A percentile compares a stretch with the other conserved stretches of the same genome.
phyloP scores from a whole-genome alignment of 176 grass and related monocot genomes.

The Cenchrus americanus region DNA sequence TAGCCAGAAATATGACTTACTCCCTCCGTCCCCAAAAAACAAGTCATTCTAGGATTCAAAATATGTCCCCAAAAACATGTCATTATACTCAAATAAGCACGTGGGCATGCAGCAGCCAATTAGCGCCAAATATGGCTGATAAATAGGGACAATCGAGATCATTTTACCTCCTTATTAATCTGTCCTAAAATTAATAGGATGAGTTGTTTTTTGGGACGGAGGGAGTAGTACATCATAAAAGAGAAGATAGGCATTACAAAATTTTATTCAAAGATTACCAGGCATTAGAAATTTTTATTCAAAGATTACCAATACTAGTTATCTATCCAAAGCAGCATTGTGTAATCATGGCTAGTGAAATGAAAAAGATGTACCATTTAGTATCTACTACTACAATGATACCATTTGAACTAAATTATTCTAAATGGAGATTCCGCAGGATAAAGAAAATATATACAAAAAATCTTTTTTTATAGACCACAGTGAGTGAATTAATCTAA shows the following conservation, averaged over 20 bases:
- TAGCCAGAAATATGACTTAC: not conserved
- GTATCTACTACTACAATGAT: not conserved
- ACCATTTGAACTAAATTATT: not conserved
- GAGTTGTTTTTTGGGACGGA: no score
- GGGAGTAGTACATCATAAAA: not conserved
- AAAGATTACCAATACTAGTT: slow-evolving; percentile 28
- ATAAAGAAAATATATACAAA: no score
- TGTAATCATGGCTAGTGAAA: not conserved
- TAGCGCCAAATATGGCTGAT: no score
- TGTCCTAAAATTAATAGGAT: no score
- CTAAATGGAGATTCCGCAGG: not conserved
- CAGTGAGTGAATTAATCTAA: not conserved
- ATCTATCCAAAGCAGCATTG: not conserved
- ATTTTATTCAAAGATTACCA: not conserved
- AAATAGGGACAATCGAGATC: no score
- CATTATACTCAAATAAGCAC: no score
- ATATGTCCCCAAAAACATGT: no score
- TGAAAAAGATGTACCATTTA: not conserved
- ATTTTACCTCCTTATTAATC: no score
- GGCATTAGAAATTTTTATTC: not conserved
- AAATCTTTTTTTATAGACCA: not conserved
- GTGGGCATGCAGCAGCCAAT: no score
- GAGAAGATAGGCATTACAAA: not conserved
- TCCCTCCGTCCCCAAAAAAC: not conserved
- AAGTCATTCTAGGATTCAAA: no score